Evolutionary conservation across 2,329 filamentous ascomycete species (phyloP).

Genomic region (Gliomastix tumulicola): DNA sequence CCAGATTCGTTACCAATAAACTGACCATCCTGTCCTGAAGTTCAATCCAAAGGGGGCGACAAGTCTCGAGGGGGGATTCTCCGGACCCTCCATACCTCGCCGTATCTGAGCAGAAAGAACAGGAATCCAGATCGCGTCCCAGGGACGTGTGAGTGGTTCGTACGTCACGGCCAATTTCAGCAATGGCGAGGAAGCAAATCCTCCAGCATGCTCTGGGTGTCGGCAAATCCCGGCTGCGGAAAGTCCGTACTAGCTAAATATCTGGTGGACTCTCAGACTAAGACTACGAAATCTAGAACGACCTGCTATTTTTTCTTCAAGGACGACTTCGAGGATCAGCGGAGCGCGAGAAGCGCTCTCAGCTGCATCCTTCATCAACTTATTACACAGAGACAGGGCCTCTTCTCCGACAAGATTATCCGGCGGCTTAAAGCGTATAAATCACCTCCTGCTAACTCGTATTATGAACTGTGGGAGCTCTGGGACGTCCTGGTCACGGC

Average conservation of each 20-base stretch:
- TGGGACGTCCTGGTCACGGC: conserved; percentile 23
- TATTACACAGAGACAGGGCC: conserved; percentile 17
- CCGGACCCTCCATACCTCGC: background rate
- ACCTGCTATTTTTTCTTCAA: conserved; percentile 38
- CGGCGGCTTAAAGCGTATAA: conserved; percentile 10
- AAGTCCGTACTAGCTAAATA: conserved; percentile 28
- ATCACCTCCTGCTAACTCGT: conserved; percentile 9
- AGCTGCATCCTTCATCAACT: conserved; percentile 32
- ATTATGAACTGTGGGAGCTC: conserved; percentile 13
- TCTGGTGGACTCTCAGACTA: conserved; percentile 18
- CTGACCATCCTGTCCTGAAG: background rate
- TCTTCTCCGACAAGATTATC: conserved; percentile 22
- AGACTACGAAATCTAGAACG: conserved; percentile 6
- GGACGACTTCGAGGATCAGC: conserved; percentile 26
- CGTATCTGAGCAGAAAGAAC: conserved; percentile 6
- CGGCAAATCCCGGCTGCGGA: conserved; percentile 29
- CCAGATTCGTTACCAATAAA: background rate
- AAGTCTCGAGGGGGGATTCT: background rate
- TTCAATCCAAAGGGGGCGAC: background rate
- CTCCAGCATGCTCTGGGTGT: conserved; percentile 20
- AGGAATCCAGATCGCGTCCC: conserved; percentile 15
- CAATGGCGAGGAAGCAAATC: conserved; percentile 16
- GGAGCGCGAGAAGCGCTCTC: conserved; percentile 22
- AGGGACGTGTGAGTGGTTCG: conserved; percentile 21
- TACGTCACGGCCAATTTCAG: conserved; percentile 17